Conservation (phyloP, 169 alveolate species). For the Theileria sp. region DNA sequence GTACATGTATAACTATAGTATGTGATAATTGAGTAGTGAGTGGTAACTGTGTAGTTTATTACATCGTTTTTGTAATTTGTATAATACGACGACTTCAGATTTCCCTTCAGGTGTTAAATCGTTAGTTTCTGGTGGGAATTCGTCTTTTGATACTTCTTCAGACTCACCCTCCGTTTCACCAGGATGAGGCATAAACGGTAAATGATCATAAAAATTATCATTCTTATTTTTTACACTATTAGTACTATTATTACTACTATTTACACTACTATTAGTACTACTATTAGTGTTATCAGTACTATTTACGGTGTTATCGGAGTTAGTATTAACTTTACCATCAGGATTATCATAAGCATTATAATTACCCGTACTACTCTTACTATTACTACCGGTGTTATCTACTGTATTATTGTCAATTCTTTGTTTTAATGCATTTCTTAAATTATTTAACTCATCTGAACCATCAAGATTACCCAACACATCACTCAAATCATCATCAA, state of each 20-base stretch:
- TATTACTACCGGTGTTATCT: not conserved
- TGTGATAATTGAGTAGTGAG: too few relatives aligned
- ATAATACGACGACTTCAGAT: constrained; percentile 62
- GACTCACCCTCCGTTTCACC: constrained; percentile 71
- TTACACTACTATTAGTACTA: not conserved
- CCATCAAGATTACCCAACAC: not conserved
- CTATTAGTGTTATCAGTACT: not conserved
- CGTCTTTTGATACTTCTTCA: constrained; percentile 67
- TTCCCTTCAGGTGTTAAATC: constrained; percentile 60
- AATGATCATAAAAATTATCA: constrained; percentile 43
- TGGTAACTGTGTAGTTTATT: not conserved
- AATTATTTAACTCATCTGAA: not conserved
- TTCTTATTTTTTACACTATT: not conserved
- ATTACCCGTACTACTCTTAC: not conserved
- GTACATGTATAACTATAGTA: too few relatives aligned
- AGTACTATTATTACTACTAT: not conserved
- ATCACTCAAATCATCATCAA: not conserved
- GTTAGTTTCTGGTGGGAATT: constrained; percentile 64
- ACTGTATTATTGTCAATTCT: not conserved
- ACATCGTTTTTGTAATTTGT: constrained; percentile 66
- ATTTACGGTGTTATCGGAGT: not conserved
- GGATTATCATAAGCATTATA: constrained; percentile 1
- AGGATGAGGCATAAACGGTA: constrained; percentile 63
- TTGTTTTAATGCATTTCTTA: not conserved
- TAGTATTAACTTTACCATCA: not conserved